These are phyloP conservation scores for Xylaria cubensis DNA, from an alignment of 495 filamentous ascomycete genomes.

Conservation along the genomic window DNA sequence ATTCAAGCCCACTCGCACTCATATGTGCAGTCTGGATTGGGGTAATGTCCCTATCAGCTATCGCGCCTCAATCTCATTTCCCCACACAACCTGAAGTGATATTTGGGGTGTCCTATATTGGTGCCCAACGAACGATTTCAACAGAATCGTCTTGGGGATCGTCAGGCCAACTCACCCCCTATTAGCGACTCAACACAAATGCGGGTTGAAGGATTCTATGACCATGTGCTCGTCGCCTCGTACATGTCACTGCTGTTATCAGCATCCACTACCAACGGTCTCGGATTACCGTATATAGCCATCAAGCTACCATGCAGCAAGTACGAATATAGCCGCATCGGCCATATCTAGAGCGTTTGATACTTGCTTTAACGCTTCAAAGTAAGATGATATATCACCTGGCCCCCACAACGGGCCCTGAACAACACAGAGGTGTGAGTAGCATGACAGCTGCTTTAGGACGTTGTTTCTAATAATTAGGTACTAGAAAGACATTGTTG, in stretches of 20 bases:
- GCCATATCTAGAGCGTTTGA: not conserved
- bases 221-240: not conserved
- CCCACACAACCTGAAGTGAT: conserved; percentile 20
- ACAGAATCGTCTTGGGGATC: not conserved
- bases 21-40: not conserved
- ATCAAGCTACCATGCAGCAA: conserved; percentile 1
- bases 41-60: conserved; percentile 12
- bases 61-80: conserved; percentile 17
- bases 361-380: not conserved
- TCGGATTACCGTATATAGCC: not conserved
- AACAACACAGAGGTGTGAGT: not conserved
- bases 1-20: conserved; percentile 17
- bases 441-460: not conserved
- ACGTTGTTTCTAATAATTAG: not conserved
- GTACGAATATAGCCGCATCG: not conserved
- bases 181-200: not conserved
- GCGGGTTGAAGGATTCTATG: not conserved
- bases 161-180: not conserved
- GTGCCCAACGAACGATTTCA: conserved; percentile 23
- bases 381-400: not conserved
- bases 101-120: conserved; percentile 9
- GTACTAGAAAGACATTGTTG: not conserved
- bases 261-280: not conserved
- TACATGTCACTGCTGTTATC: not conserved
- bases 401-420: not conserved